Base-by-base conservation (phyloP, 2,329 filamentous ascomycete species). In the Boeremia exigua region DNA sequence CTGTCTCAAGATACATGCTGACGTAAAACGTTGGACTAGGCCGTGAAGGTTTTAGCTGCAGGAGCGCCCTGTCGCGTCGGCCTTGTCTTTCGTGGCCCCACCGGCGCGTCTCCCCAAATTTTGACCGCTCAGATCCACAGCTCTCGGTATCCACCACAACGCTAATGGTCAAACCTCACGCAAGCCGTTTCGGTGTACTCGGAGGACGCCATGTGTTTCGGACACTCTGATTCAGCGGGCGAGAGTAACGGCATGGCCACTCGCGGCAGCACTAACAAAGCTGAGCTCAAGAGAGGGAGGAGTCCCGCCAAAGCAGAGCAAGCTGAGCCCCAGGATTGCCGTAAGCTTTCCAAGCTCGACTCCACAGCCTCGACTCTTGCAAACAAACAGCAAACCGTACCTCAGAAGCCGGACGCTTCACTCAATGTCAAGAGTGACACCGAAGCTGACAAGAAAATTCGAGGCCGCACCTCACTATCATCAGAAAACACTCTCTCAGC, bases 21-120 rank as follows among this genome's bases (percentile, higher is more conserved):
- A 64, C 63, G 63, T 66, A 63, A 63, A 56, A 43, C 51, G 50
- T 28, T 29, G 40, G 15, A 34, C 59, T 59, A 55, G 38, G 43
- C 59, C 43, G 17, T 33, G 47, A 57, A 36, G 49, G 44, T 49
- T 12, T 45, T 62, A 58, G 58, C 36, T 12, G 15, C 11, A 37
- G 36, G 28, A 28, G 32, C 42, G 51, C 39, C 48, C 54, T 43
- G 51, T 11, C 19, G 14, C 17, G 19, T 37, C 38, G 54, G 46
- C 47, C 57, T 42, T 43, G 50, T 23, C 27, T 11, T 33, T 42
- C 34, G 15, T 33, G 47, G 58, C 57, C 59, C 62, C 58, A 48
- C 60, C 17, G 29, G 50, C 58, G 58, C 58, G 58, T 60, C 50
- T 54, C 39, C 44, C 29, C 23, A 33, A 33, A 12, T 36, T 37